Evolutionary conservation across 2,329 filamentous ascomycete species (phyloP).

Genomic region (Xylaria hypoxylon): DNA sequence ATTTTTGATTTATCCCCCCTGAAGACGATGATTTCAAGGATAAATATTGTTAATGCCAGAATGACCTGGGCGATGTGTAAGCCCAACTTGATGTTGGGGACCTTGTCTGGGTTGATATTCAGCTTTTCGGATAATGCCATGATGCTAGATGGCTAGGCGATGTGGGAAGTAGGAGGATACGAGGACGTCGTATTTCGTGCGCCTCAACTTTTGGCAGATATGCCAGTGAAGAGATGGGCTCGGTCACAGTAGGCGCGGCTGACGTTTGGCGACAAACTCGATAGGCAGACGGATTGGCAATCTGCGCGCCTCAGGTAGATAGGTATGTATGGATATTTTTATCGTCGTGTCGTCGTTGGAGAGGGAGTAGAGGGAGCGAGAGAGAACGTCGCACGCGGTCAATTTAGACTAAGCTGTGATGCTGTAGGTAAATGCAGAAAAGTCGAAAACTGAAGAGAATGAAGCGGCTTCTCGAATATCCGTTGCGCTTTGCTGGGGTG

Average conservation of each 20-base stretch:
- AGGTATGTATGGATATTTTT: neutral
- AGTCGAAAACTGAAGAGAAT: neutral
- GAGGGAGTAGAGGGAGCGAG: slow-evolving; percentile 17
- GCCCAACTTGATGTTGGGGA: slow-evolving; percentile 68
- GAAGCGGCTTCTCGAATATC: slow-evolving; percentile 12
- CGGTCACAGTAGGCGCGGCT: slow-evolving; percentile 20
- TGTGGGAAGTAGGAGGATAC: slow-evolving; percentile 1
- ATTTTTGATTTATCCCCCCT: slow-evolving; percentile 60
- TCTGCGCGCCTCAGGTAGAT: slow-evolving; percentile 16
- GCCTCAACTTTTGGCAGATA: slow-evolving; percentile 10
- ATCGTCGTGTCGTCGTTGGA: slow-evolving; percentile 2
- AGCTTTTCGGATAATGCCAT: slow-evolving; percentile 59
- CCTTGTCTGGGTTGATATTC: slow-evolving; percentile 65
- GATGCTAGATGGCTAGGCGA: slow-evolving; percentile 15
- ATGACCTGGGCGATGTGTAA: slow-evolving; percentile 68
- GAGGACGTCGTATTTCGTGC: slow-evolving; percentile 16
- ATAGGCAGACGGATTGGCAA: slow-evolving; percentile 22
- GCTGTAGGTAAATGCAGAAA: neutral
- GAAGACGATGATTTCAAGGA: slow-evolving; percentile 71
- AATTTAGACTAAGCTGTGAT: neutral
- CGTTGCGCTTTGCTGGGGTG: slow-evolving; percentile 6
- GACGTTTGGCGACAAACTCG: slow-evolving; percentile 17
- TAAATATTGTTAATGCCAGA: slow-evolving; percentile 67
- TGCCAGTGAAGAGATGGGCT: slow-evolving; percentile 9
- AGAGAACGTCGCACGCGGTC: slow-evolving; percentile 20